Evolutionary conservation across 352 stramenopile genomes (phyloP), one percentile per base, ranked within the genome.

Genomic region (Phytophthora fragariaefolia): DNA sequence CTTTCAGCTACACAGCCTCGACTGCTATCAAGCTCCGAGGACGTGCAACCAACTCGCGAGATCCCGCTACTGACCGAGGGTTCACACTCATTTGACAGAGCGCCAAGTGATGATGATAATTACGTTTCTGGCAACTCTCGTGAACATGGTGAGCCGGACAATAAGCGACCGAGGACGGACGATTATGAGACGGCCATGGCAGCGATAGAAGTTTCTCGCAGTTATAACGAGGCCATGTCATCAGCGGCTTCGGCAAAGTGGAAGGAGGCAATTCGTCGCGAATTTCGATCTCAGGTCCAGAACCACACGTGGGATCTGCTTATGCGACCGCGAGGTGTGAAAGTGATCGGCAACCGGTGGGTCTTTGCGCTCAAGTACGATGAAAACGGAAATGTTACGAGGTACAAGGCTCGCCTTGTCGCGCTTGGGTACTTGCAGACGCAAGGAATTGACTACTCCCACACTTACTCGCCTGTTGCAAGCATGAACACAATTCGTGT

Each of bases 401-500:
- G 9, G 43, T 77, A 57, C 59, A 80, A 80, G 36, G 63, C 69
- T n/a, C 51, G 69, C 1, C 27, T 77, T 1, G 53, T 75, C n/a
- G 43, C 63, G 22, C 58, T 69, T 18, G 73, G 68, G 15, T 80
- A 53, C 58, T n/a, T 50, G 15, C 69, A 75, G 43, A 58, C 38
- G 6, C 40, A 43, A 7, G 53, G 63, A 26, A 27, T 76, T 17
- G 67, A 79, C 51, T 79, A 69, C 45, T 20, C 6, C 12, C 20
- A 79, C 4, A 77, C 66, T 8, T 76, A 74, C 49, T 63, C 65
- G 8, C 69, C 73, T 4, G 69, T 77, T 36, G 66, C 60, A 22
- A 65, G 58, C 43, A 38, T 65, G 13, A 52, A 60, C 12, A 66
- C 65, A 13, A 57, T 82, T 28, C 43, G 71, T 7, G 23, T 66